Conservation (phyloP, 106 monocot species). For the Gastrodia elata region DNA sequence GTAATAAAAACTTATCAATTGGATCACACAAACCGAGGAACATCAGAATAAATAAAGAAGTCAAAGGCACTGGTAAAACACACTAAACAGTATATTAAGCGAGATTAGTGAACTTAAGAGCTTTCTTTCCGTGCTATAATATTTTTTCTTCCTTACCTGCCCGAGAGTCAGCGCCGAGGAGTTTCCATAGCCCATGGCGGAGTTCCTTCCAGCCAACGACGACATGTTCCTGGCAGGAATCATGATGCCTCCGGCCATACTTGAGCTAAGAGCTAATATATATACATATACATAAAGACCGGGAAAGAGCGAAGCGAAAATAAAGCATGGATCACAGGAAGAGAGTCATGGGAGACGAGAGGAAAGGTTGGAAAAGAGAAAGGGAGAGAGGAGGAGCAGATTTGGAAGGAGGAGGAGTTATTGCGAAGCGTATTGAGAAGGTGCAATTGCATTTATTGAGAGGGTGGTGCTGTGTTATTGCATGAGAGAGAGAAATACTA, state of each 20-base stretch:
- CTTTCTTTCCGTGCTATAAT: no score
- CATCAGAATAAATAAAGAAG: background rate
- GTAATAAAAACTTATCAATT: background rate
- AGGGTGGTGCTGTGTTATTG: constrained; percentile 33
- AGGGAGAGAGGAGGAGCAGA: constrained; percentile 18
- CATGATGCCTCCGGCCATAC: constrained; percentile 75
- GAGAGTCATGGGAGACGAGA: constrained; percentile 10
- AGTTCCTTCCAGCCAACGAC: constrained; percentile 44
- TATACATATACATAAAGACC: background rate
- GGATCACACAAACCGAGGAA: constrained; percentile 9
- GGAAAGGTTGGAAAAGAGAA: background rate
- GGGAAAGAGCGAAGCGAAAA: background rate
- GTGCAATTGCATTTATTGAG: constrained; percentile 93
- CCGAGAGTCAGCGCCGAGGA: constrained; percentile 47
- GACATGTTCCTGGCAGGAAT: constrained; percentile 54
- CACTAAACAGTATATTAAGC: background rate
- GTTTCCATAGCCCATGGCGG: constrained; percentile 23
- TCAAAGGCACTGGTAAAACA: background rate
- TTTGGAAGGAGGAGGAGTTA: constrained; percentile 49
- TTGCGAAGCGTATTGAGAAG: constrained; percentile 77
- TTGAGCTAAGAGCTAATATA: constrained; percentile 1
- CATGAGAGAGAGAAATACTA: constrained; percentile 18
- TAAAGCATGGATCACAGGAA: constrained; percentile 4
- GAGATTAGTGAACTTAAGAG: background rate
- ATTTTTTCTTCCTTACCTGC: constrained; percentile 47